Evolutionary conservation across 306 rosid species (phyloP).

Genomic region (Lablab purpureus): DNA sequence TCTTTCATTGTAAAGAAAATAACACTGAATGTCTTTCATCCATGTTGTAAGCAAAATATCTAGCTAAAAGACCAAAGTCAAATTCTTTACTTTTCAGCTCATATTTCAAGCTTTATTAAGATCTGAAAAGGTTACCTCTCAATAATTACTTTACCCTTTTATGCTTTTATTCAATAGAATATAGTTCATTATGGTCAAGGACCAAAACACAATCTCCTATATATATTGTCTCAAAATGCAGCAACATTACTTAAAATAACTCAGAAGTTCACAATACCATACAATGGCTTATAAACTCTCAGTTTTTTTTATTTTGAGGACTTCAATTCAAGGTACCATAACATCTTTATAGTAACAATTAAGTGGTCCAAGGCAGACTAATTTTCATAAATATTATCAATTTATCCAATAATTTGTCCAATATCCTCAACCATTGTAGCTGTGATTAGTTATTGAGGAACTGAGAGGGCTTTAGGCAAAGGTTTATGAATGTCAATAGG

Average conservation of each 20-base stretch:
- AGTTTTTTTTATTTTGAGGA: not conserved
- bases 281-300: not conserved
- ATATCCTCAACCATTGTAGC: no score
- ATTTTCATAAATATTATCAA: not conserved
- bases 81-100: not conserved
- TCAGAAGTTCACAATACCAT: not conserved
- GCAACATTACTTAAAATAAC: not conserved
- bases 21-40: not conserved
- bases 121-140: not conserved
- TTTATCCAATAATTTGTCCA: no score
- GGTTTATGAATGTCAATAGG: slow-evolving; percentile 42
- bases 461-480: slow-evolving; percentile 41
- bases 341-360: not conserved
- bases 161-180: slow-evolving; percentile 37
- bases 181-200: not conserved
- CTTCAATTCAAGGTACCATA: not conserved
- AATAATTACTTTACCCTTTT: not conserved
- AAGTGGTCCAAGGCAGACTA: not conserved
- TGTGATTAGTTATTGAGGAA: slow-evolving; percentile 22
- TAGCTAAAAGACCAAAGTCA: not conserved
- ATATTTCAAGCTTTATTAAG: not conserved
- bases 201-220: slow-evolving; percentile 5
- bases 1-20: no score
- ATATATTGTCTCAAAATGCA: not conserved
- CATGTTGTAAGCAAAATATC: not conserved